These are phyloP conservation scores for Phytophthora europaea DNA, from an alignment of 352 stramenopile genomes.

Conservation along the genomic window DNA sequence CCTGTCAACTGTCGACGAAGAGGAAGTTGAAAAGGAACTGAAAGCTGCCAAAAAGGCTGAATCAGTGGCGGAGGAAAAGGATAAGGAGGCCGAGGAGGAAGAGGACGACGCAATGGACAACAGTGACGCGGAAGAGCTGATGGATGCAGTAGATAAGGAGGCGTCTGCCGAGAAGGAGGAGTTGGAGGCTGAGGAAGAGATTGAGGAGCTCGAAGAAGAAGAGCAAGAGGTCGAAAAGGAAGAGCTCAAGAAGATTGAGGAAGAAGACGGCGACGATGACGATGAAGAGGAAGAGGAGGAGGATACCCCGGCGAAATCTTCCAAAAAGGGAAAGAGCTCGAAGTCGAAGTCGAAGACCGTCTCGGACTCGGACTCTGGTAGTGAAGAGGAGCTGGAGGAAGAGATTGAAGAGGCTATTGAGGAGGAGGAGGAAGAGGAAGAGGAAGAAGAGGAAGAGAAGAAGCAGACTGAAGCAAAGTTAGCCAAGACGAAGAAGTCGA, in stretches of 20 bases:
- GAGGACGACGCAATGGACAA: conserved; percentile 32
- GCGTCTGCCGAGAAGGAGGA: conserved; percentile 34
- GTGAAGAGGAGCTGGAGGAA: background rate
- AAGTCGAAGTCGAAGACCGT: background rate
- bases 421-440: conserved; percentile 11
- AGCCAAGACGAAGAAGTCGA: conserved; percentile 10
- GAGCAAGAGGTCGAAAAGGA: conserved; percentile 38
- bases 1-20: conserved; percentile 30
- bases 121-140: conserved; percentile 33
- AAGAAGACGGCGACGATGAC: conserved; percentile 17
- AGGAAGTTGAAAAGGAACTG: conserved; percentile 39
- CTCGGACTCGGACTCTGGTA: background rate
- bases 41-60: conserved; percentile 30
- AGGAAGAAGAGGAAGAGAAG: conserved; percentile 20
- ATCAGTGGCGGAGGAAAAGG: conserved; percentile 26
- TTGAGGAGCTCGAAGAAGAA: conserved; percentile 21
- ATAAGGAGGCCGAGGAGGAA: conserved; percentile 38
- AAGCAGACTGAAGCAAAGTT: conserved; percentile 11
- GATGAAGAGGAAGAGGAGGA: conserved; percentile 17
- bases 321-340: background rate
- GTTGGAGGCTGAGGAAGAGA: conserved; percentile 30
- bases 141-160: conserved; percentile 26
- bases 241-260: conserved; percentile 27
- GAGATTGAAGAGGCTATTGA: background rate
- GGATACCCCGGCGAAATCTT: background rate